Conservation (phyloP, 768 basidiomycete species). For the Coprinellus micaceus region DNA sequence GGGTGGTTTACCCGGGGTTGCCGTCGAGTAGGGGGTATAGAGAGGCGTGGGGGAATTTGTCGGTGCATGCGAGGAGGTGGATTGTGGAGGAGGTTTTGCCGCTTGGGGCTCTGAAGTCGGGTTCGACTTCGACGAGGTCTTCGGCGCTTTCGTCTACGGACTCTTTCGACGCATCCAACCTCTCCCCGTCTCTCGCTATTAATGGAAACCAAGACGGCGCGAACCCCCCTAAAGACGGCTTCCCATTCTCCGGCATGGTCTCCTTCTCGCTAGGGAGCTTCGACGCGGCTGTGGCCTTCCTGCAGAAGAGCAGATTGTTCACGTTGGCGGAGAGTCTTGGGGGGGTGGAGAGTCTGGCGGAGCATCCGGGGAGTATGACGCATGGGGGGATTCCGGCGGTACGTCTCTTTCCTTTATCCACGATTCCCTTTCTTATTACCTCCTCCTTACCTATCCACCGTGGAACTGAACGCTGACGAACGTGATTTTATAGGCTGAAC, state of each 20-base stretch:
- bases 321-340: conserved; percentile 86
- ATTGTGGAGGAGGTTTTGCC: conserved; percentile 31
- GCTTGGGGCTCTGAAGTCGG: too few species aligned
- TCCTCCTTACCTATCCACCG: too few species aligned
- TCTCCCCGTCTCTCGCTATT: too few species aligned
- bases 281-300: conserved; percentile 59
- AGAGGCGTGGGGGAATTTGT: conserved; percentile 58
- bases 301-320: conserved; percentile 64
- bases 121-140: conserved; percentile 19
- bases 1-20: conserved; percentile 86
- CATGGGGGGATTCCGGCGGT: conserved; percentile 73
- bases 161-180: too few species aligned
- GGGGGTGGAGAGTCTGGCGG: conserved; percentile 88
- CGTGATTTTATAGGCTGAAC: too few species aligned
- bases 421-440: too few species aligned
- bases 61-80: conserved; percentile 67
- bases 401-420: too few species aligned
- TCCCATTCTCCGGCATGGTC: conserved; percentile 92
- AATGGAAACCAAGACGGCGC: background rate
- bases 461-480: too few species aligned
- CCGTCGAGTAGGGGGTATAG: conserved; percentile 46
- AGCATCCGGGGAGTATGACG: conserved; percentile 86
- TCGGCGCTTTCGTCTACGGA: background rate
- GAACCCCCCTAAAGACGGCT: conserved; percentile 44
- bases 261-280: conserved; percentile 67